Evolutionary conservation across 331 rosid species (phyloP), one percentile per base, ranked within the genome.

Genomic region (Dryas integrifolia): DNA sequence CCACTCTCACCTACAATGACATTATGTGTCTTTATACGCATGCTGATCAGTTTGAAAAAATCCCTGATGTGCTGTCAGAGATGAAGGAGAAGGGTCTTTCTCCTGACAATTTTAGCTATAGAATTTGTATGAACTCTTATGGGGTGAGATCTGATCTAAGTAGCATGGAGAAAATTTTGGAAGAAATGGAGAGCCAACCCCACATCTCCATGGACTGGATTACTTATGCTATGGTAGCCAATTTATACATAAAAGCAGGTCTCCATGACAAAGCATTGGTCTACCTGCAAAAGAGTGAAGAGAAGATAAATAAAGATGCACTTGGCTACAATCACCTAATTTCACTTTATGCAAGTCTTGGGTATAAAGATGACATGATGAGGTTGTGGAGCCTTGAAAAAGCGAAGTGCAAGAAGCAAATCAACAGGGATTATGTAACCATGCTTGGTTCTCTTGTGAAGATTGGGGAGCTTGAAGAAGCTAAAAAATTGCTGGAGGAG

Each of bases 371-470:
- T 5, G 80, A 77, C 59, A 78, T 91, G 85, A 84, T 76, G 85
- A 87, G 90, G 78, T 16, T 86, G 57, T 91, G 97, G 97, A 62
- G 72, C 35, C 87, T 82, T 7, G 86, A 77, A 68, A 87, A 84
- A 79, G 73, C 13, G 21, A 84, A 78, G 58, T 86, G 90, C 65
- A 87, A 80, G 81, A 91, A 76, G 90, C 96, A 79, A 64, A 43
- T 67, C 30, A 91, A 91, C 72, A 81, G 83, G 81, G 92, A 89
- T 58, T 91, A 91, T 72, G 84, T 82, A 66, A 84, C 85, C 76
- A 89, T 89, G 82, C 47, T 91, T 82, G 82, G 91, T 63, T 80
- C 71, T 83, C 68, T 91, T 58, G 86, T 86, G 82, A 91, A 89
- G 91, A 45, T 87, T 5, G 92, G 86, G 64, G 89, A 82, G 47